Evolutionary conservation across 179 eudicot species (phyloP), one percentile per base, ranked within the genome.

Genomic region (Drosera spatulata): DNA sequence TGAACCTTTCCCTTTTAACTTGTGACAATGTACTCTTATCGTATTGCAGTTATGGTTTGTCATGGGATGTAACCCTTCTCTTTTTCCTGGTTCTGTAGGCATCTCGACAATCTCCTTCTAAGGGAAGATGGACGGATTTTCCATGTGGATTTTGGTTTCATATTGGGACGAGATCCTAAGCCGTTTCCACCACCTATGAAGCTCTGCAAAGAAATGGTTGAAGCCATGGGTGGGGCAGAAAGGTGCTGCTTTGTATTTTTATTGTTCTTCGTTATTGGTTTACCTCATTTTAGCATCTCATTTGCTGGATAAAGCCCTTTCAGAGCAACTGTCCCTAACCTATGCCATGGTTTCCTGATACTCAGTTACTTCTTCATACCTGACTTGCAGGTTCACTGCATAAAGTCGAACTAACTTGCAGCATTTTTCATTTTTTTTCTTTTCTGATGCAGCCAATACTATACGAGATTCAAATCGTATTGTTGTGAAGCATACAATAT

Each of bases 101-200:
- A 93, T 77, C 86, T 93, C 41, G 99, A 93, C 66, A 93, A 93
- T 74, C 90, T 93, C 66, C 93, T 93, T 14, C 85, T 93, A 9
- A 77, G 84, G 71, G 87, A 86, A 50, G 99, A 93, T 72, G 99
- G 99, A 2, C 87, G 90, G 60, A 86, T 93, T 65, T 93, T 93
- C 72, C 99, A 93, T 66, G 96, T 93, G 58, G 99, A 93, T 79
- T 93, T 93, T 70, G 99, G 93, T 62, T 93, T 84, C 69, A 93
- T 93, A 67, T 56, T 93, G 59, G 99, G 99, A 66, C 87, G 95
- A 47, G 99, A 93, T 75, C 96, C 99, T 63, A 93, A 93, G 75
- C 99, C 99, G 56, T 93, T 93, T 79, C 99, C 99, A 58, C 99
- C 99, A 61, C 99, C 99, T 64, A 93, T 93, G 99, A 93, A 93